Conservation (phyloP, 768 basidiomycete genomes). For the Mycena olivaceomarginata region DNA sequence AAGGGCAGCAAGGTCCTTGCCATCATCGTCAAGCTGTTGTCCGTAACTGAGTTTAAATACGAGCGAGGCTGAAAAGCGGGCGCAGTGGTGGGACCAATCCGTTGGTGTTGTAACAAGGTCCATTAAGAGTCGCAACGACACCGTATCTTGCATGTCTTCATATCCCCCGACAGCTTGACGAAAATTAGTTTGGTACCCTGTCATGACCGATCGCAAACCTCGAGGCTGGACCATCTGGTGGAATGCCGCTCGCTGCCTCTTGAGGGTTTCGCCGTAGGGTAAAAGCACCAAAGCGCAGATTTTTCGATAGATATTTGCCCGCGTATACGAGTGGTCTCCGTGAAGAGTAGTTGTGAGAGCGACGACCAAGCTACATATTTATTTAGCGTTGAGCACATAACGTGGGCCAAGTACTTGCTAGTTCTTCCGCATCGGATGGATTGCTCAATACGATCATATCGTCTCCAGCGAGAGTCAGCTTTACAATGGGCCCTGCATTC, state of each 20-base stretch:
- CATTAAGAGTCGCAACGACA: background rate
- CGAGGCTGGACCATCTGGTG: conserved; percentile 3
- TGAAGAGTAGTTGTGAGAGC: background rate
- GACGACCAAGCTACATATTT: no score
- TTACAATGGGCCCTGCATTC: conserved; percentile 11
- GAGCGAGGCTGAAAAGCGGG: background rate
- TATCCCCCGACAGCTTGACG: background rate
- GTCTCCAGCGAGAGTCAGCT: background rate
- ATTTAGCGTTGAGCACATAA: background rate
- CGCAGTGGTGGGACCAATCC: background rate
- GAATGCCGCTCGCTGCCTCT: background rate
- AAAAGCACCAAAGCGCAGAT: background rate
- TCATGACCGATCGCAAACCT: background rate
- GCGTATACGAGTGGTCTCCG: background rate
- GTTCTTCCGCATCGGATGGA: conserved; percentile 8
- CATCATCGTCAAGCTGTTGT: background rate
- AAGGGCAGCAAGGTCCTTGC: background rate
- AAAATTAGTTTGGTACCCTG: background rate
- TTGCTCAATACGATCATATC: conserved; percentile 24
- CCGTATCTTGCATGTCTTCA: background rate
- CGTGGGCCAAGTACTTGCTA: background rate
- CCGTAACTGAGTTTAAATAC: background rate
- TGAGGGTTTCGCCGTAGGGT: conserved; percentile 2
- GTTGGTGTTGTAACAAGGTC: background rate
- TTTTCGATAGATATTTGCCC: background rate